phyloP scores from a whole-genome alignment of 148 eudicot species.

The Dysphania ambrosioides region DNA sequence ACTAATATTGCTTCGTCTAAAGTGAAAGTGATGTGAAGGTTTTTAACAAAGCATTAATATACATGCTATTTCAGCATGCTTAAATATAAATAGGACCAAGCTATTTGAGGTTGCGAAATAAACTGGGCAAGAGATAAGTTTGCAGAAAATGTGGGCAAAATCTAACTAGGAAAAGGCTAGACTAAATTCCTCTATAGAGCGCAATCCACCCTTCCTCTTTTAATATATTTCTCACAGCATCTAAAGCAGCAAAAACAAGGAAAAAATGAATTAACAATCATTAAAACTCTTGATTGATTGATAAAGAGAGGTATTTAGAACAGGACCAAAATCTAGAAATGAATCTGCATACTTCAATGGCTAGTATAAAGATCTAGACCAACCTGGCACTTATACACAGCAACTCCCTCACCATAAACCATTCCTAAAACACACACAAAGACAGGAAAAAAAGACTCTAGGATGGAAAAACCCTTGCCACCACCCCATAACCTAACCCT shows the following conservation, averaged over 20 bases:
- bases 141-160: constrained; percentile 3
- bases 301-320: not conserved
- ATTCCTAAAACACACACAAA: not conserved
- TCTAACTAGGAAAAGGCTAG: constrained; percentile 85
- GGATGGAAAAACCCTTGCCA: not conserved
- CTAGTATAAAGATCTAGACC: not conserved
- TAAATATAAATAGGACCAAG: not conserved
- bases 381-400: not conserved
- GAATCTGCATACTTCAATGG: not conserved
- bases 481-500: not conserved
- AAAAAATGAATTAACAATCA: constrained; percentile 16
- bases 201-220: constrained; percentile 99
- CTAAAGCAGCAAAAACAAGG: constrained; percentile 33
- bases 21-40: not conserved
- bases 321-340: too few species aligned
- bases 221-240: constrained; percentile 88
- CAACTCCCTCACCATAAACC: not conserved
- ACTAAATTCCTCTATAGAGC: constrained; percentile 80
- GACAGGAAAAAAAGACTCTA: not conserved
- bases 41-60: not conserved
- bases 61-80: not conserved
- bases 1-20: not conserved
- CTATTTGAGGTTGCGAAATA: not conserved
- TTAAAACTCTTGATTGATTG: not conserved
- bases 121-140: not conserved